Evolutionary conservation across 2,329 filamentous ascomycete genomes (phyloP), one percentile per base, ranked within the genome.

Genomic region (Xylariaceae sp.): DNA sequence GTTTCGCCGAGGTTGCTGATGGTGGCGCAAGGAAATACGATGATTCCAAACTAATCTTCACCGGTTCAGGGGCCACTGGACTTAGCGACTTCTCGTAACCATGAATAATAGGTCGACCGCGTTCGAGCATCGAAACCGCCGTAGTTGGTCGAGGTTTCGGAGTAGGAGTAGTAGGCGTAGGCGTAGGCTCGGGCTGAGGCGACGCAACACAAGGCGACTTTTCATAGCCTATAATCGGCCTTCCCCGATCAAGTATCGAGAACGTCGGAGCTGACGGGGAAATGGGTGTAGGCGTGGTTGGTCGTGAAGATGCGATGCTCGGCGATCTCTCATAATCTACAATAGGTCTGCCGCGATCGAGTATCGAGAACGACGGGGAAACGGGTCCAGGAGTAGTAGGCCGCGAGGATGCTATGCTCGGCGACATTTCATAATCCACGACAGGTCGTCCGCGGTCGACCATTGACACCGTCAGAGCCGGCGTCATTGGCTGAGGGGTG

Each of bases 381-480:
- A 63, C 55, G 41, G 53, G 55, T 53, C 56, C 68, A 62, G 15
- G 72, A 5, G 37, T 10, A 13, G 37, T 41, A 10, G 37, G 37
- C 13, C 37, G 37, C 8, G 37, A 41, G 37, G 37, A 41, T 15
- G 48, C 65, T 48, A 54, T 57, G 39, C 55, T 62, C 37, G 60
- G 64, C 39, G 58, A 61, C 30, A 55, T 52, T 57, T 71, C 67
- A 60, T 66, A 69, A 47, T 71, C 67, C 34, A 73, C 63, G 10
- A 70, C 64, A 17, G 74, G 75, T 3, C 74, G 72, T 51, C 71
- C 72, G 55, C 76, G 75, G 47, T 73, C 73, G 66, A 78, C 75
- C 48, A 78, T 71, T 30, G 74, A 74, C 50, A 65, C 60, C 51
- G 62, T 61, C 30, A 39, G 51, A 56, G 53, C 23, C 23, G 17